Evolutionary conservation across 352 stramenopile genomes (phyloP), one percentile per base, ranked within the genome.

Genomic region (Halophytophthora batemanensis): DNA sequence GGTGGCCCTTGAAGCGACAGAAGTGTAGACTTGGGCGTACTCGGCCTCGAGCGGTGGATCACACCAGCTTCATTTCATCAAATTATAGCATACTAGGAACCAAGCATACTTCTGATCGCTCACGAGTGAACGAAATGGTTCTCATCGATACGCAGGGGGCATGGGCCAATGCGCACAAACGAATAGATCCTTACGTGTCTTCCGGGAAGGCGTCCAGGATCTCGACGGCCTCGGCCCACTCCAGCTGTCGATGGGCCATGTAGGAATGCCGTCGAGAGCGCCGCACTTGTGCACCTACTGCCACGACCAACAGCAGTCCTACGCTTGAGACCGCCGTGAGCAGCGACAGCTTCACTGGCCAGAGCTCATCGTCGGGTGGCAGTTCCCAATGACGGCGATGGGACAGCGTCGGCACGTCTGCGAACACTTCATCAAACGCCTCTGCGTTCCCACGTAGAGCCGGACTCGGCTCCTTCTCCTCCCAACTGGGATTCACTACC

Each of bases 151-250:
- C 21, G 22, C 12, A 18, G 23, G 39, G 39, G n/a, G 17, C 21
- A 25, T 31, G 29, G 29, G 4, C 6, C 23, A 15, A 6, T 5
- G 2, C 1, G 14, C 6, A 34, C 15, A n/a, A 2, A 46, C 6
- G 14, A 10, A n/a, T 13, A 6, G 13, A n/a, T n/a, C n/a, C n/a
- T 29, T 55, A 67, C n/a, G 17, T 34, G 1, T 69, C 61, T n/a
- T 58, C 51, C 14, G 51, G 56, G 44, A 65, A 64, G 15, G 60
- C 60, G 12, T 69, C 61, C 61, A 62, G 64, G 28, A 65, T 61
- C 45, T 69, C 61, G 50, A 69, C 56, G 11, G 45, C 49, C 28
- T 61, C 56, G 14, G 56, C 61, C 61, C 61, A 69, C 23, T 53
- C 56, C 37, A 61, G 60, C 19, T 65, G 45, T 11, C 29, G 60